These are phyloP conservation scores for Escallonia herrerae DNA, from an alignment of 129 eudicot genomes.

Conservation along the genomic window DNA sequence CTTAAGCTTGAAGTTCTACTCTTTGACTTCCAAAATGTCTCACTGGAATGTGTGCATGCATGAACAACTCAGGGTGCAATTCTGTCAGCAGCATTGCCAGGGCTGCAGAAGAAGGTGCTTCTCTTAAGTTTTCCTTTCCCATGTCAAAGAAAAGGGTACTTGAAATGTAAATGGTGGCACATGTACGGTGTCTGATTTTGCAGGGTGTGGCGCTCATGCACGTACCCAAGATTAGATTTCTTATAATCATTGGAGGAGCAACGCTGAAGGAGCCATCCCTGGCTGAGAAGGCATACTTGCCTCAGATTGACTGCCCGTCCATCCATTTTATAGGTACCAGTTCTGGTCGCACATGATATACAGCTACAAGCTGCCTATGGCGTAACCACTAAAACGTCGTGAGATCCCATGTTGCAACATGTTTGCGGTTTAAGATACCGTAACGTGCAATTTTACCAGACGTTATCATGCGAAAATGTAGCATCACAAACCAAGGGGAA, in stretches of 20 bases:
- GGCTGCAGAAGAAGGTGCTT: constrained; percentile 66
- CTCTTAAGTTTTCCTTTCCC: not conserved
- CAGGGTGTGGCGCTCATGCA: constrained; percentile 77
- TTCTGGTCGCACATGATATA: not conserved
- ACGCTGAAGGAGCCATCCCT: constrained; percentile 42
- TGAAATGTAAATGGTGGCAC: not conserved
- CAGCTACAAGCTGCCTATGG: too few relatives aligned
- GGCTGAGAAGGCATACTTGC: constrained; percentile 65
- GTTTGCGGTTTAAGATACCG: too few relatives aligned
- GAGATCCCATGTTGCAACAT: too few relatives aligned
- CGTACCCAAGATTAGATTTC: constrained; percentile 58
- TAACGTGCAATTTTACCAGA: too few relatives aligned
- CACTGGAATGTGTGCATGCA: too few relatives aligned
- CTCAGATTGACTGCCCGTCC: constrained; percentile 58
- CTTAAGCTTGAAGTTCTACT: too few relatives aligned
- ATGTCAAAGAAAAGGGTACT: not conserved
- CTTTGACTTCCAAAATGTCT: too few relatives aligned
- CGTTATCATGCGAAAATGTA: too few relatives aligned
- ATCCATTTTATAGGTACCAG: constrained; percentile 67
- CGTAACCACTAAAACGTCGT: too few relatives aligned
- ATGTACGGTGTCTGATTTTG: not conserved
- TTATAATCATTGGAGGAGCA: constrained; percentile 77
- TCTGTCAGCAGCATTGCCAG: constrained; percentile 85
- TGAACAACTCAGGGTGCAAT: constrained; percentile 66
- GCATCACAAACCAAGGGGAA: too few relatives aligned